Conservation (phyloP, 768 basidiomycete genomes). For the Ramaria sp. region DNA sequence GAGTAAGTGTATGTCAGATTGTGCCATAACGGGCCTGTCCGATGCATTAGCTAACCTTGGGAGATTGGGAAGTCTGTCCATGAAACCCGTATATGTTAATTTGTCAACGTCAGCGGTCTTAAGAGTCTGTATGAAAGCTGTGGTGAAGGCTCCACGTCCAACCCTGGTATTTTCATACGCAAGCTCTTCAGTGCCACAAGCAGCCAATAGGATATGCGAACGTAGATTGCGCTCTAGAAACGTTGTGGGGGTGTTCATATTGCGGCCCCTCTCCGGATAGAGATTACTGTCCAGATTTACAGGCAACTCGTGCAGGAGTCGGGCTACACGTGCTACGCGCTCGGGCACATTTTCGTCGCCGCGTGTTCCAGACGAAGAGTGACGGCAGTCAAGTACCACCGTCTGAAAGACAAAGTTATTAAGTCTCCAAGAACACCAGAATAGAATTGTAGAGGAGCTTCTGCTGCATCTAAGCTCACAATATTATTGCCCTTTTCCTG, state of each 20-base stretch:
- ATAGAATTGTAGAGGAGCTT: background rate
- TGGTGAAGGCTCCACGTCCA: conserved; percentile 24
- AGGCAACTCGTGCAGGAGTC: background rate
- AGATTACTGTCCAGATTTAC: background rate
- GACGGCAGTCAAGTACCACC: conserved; percentile 37
- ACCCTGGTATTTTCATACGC: conserved; percentile 21
- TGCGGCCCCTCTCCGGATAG: background rate
- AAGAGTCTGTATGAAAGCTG: conserved; percentile 18
- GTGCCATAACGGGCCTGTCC: background rate
- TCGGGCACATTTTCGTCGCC: background rate
- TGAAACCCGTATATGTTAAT: conserved; percentile 24
- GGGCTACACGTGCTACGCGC: background rate
- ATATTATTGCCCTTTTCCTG: conserved; percentile 33
- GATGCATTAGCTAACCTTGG: background rate
- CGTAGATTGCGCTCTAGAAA: background rate
- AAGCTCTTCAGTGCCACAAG: conserved; percentile 26
- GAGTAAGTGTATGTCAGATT: background rate
- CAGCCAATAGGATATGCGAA: conserved; percentile 27
- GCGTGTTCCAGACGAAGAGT: conserved; percentile 29
- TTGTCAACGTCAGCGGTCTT: conserved; percentile 14
- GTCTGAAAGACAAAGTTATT: conserved; percentile 19
- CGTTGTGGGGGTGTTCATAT: background rate
- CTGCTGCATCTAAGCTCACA: no score
- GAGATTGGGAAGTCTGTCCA: conserved; percentile 10
- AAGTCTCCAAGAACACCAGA: background rate